Evolutionary conservation across 176 grass and related monocot species (phyloP).

Genomic region (Leersia perrieri): DNA sequence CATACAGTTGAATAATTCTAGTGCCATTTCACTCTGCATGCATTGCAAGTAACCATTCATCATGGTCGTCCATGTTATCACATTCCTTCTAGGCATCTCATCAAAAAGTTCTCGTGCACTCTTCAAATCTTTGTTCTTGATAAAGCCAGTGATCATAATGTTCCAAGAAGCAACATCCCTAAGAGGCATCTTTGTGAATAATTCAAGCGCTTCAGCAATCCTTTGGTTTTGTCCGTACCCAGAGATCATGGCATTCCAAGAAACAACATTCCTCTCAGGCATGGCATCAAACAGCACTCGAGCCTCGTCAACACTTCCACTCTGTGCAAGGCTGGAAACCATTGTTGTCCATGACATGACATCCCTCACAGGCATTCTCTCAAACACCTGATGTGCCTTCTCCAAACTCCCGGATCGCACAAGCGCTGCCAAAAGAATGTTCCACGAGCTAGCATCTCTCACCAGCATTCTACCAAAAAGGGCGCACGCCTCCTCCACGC

Average conservation of each 20-base stretch:
- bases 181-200: slow-evolving; percentile 35
- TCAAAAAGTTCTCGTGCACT: slow-evolving; percentile 42
- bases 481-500: not conserved
- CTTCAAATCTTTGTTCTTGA: slow-evolving; percentile 50
- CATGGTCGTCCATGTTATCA: slow-evolving; percentile 73
- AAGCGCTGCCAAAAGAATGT: slow-evolving; percentile 41
- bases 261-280: slow-evolving; percentile 43
- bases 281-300: slow-evolving; percentile 40
- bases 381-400: slow-evolving; percentile 32
- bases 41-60: slow-evolving; percentile 67
- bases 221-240: slow-evolving; percentile 36
- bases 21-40: slow-evolving; percentile 54
- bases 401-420: slow-evolving; percentile 38
- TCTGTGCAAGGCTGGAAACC: slow-evolving; percentile 41
- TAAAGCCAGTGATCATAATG: slow-evolving; percentile 53
- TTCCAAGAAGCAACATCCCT: slow-evolving; percentile 57
- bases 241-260: slow-evolving; percentile 66
- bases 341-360: slow-evolving; percentile 55
- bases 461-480: slow-evolving; percentile 50
- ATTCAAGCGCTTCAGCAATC: slow-evolving; percentile 37
- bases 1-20: slow-evolving; percentile 56
- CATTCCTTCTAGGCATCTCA: slow-evolving; percentile 51
- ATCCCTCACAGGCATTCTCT: slow-evolving; percentile 41
- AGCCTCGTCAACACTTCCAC: slow-evolving; percentile 42
- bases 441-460: slow-evolving; percentile 47